Evolutionary conservation across 2,329 filamentous ascomycete species (phyloP).

Genomic region (Exophiala dermatitidis): DNA sequence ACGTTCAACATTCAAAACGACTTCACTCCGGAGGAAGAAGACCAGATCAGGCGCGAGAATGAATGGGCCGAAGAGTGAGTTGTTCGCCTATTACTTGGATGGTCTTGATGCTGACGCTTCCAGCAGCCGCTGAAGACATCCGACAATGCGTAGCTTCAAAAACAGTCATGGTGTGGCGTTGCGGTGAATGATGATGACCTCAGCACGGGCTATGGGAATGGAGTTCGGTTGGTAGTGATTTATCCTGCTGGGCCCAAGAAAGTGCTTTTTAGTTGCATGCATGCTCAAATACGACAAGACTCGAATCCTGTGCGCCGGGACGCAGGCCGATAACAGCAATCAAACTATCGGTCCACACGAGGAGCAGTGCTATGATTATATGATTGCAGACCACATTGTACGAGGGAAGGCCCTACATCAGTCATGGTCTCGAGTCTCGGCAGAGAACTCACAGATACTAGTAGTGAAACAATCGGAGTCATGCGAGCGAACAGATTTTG

Average conservation of each 20-base stretch:
- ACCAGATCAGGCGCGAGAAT: slow-evolving; percentile 89
- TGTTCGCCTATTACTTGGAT: not conserved
- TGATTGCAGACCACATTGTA: not conserved
- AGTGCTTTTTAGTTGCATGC: not conserved
- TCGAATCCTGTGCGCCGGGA: not conserved
- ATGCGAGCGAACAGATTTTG: no score
- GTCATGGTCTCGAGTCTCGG: no score
- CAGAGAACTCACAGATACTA: no score
- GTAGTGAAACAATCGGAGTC: no score
- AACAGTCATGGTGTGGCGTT: slow-evolving; percentile 1
- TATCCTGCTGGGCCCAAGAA: not conserved
- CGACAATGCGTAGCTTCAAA: slow-evolving; percentile 2
- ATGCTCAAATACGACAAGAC: not conserved
- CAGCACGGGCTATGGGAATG: not conserved
- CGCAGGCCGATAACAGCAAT: not conserved
- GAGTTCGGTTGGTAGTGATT: not conserved
- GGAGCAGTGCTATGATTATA: not conserved
- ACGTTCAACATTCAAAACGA: slow-evolving; percentile 99
- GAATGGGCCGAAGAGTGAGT: slow-evolving; percentile 78
- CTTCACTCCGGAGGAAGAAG: slow-evolving; percentile 97
- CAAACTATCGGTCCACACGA: not conserved
- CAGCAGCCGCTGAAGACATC: slow-evolving; percentile 23
- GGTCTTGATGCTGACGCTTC: not conserved
- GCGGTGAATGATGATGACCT: not conserved
- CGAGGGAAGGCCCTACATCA: not conserved